These are phyloP conservation scores for Flaveria trinervia DNA, from an alignment of 129 eudicot species.

Conservation along the genomic window DNA sequence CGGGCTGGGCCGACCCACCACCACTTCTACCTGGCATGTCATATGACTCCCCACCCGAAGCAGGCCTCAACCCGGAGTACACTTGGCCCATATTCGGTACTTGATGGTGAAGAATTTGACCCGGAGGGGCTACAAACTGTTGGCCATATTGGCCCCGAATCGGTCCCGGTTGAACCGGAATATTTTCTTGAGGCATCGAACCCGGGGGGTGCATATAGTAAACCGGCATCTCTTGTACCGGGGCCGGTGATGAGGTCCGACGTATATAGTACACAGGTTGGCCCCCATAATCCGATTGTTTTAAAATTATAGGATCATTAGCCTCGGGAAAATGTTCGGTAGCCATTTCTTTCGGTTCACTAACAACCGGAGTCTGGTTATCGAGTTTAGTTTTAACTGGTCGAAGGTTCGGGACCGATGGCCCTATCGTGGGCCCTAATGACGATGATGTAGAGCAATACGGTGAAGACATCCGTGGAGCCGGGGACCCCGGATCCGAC, in stretches of 20 bases:
- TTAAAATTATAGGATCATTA: conserved; percentile 32
- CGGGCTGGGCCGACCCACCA: conserved; percentile 49
- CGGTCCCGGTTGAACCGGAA: conserved; percentile 43
- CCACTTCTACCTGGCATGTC: conserved; percentile 47
- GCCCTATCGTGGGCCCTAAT: conserved; percentile 37
- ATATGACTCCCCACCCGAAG: conserved; percentile 37
- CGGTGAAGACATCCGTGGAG: conserved; percentile 55
- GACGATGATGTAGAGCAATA: conserved; percentile 70
- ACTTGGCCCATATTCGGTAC: conserved; percentile 54
- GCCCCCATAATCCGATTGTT: conserved; percentile 53
- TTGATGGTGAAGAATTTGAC: conserved; percentile 54
- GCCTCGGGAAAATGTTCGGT: conserved; percentile 27
- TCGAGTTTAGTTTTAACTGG: conserved; percentile 62
- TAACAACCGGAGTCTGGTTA: conserved; percentile 35
- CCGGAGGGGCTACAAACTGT: conserved; percentile 43
- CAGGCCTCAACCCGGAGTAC: conserved; percentile 55
- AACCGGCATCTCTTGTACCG: conserved; percentile 51
- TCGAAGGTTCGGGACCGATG: conserved; percentile 58
- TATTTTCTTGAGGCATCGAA: conserved; percentile 44
- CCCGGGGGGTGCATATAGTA: conserved; percentile 59
- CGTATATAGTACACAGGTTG: conserved; percentile 50
- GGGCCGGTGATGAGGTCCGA: conserved; percentile 39
- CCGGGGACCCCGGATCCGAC: conserved; percentile 84
- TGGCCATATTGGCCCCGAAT: conserved; percentile 58
- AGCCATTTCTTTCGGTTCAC: conserved; percentile 42